These are phyloP conservation scores for Fusarium bulbicola DNA, from an alignment of 2,329 filamentous ascomycete species.

Conservation along the genomic window DNA sequence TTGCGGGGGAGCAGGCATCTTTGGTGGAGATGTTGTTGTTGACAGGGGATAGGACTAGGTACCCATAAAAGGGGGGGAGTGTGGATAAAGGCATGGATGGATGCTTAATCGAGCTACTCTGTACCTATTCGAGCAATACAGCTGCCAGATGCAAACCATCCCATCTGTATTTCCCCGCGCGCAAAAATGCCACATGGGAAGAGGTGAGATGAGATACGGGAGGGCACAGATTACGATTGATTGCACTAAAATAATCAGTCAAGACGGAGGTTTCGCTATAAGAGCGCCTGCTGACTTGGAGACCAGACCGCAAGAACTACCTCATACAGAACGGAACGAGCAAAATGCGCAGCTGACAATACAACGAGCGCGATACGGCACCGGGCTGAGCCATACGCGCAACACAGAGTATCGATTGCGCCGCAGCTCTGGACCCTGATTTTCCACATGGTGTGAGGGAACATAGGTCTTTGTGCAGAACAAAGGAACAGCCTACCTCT, in stretches of 20 bases:
- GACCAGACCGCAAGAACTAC: constrained; percentile 9
- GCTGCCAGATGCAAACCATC: constrained; percentile 26
- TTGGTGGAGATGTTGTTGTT: constrained; percentile 13
- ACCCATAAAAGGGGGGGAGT: constrained; percentile 13
- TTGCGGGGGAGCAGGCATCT: constrained; percentile 35
- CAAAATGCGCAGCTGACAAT: constrained; percentile 24
- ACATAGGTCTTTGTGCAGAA: not conserved
- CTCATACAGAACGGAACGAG: not conserved
- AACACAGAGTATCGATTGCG: not conserved
- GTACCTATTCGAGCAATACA: constrained; percentile 13
- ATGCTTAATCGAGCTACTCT: constrained; percentile 11
- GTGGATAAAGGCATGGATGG: constrained; percentile 12
- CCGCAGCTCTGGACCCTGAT: constrained; percentile 28
- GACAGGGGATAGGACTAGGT: constrained; percentile 13
- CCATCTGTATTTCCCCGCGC: constrained; percentile 6
- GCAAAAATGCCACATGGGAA: constrained; percentile 15
- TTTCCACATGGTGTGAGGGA: not conserved
- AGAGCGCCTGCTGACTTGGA: constrained; percentile 5
- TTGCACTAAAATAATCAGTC: not conserved
- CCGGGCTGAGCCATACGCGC: constrained; percentile 9
- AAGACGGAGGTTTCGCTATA: not conserved
- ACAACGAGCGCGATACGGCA: not conserved
- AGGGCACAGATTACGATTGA: not conserved
- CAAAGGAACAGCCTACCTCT: not conserved
- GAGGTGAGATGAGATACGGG: not conserved